Percentiles rank a stretch among this genome's conserved stretches.
Evolutionary conservation across 176 grass and related monocot species (phyloP).

Genomic region (Avena sativa): DNA sequence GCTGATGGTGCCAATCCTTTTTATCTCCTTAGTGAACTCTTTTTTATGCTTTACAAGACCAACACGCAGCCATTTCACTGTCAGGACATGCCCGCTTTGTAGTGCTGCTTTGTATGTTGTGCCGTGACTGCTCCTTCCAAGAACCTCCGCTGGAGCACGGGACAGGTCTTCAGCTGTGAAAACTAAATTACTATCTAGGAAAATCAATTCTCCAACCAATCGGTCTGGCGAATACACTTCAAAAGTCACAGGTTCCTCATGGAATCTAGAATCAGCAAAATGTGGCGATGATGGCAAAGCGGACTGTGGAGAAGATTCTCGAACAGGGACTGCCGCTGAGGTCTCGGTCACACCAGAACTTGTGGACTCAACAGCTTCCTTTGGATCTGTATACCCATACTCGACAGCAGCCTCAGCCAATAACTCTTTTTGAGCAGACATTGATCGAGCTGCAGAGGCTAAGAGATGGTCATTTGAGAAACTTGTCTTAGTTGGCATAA

Average conservation of each 20-base stretch:
- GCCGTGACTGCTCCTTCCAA: conserved; percentile 93
- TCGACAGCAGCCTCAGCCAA: conserved; percentile 72
- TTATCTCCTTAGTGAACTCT: conserved; percentile 88
- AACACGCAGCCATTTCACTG: conserved; percentile 93
- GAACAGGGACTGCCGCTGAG: conserved; percentile 44
- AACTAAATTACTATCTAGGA: conserved; percentile 74
- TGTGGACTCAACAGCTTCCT: conserved; percentile 51
- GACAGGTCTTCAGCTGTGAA: conserved; percentile 94
- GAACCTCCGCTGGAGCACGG: conserved; percentile 84
- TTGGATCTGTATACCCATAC: conserved; percentile 71
- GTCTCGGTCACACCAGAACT: conserved; percentile 51
- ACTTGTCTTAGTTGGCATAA: conserved; percentile 76
- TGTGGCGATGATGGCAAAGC: conserved; percentile 54
- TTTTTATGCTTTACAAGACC: conserved; percentile 90
- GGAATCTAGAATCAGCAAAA: conserved; percentile 54
- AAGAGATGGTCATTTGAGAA: conserved; percentile 95
- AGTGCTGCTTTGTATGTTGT: conserved; percentile 83
- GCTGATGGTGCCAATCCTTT: conserved; percentile 74
- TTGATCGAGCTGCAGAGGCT: conserved; percentile 70
- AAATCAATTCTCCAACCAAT: conserved; percentile 82
- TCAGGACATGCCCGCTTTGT: conserved; percentile 73
- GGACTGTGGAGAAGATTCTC: conserved; percentile 50
- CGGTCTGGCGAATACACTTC: conserved; percentile 92
- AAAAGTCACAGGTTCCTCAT: conserved; percentile 65
- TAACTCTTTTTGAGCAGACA: conserved; percentile 87